These are phyloP conservation scores for Ceratocystis smalleyi DNA, from an alignment of 2,329 filamentous ascomycete species.

Conservation along the genomic window DNA sequence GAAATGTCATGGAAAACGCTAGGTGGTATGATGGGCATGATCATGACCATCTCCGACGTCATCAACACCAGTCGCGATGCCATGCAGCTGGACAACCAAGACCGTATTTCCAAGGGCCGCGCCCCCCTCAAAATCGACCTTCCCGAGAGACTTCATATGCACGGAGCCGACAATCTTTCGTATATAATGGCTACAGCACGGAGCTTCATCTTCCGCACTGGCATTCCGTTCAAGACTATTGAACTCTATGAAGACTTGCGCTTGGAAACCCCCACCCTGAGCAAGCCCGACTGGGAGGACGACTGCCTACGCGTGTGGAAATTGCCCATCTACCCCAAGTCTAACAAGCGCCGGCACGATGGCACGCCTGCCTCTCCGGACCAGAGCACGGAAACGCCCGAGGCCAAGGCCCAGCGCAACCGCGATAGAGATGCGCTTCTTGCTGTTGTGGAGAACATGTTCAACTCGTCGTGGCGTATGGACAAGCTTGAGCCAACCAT, in stretches of 20 bases:
- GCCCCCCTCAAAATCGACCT: conserved; percentile 20
- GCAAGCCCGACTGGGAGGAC: conserved; percentile 57
- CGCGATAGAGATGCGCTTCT: conserved; percentile 18
- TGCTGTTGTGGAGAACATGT: conserved; percentile 23
- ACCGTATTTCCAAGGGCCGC: conserved; percentile 27
- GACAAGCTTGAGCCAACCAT: conserved; percentile 53
- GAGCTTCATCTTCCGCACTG: conserved; percentile 72
- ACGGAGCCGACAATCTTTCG: conserved; percentile 65
- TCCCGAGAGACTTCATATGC: conserved; percentile 41
- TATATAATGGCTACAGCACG: conserved; percentile 71
- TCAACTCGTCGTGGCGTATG: conserved; percentile 41
- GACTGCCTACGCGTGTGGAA: conserved; percentile 72
- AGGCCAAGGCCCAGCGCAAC: conserved; percentile 12
- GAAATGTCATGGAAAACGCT: conserved; percentile 56
- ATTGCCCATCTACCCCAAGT: conserved; percentile 40
- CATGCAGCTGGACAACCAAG: conserved; percentile 26
- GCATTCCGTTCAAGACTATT: conserved; percentile 53
- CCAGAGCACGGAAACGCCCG: background rate
- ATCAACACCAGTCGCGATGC: conserved; percentile 33
- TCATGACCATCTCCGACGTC: conserved; percentile 67
- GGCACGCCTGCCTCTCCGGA: conserved; percentile 10
- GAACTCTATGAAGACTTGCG: conserved; percentile 44
- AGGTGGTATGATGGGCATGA: conserved; percentile 71
- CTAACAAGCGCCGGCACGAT: conserved; percentile 17
- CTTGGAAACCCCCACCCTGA: conserved; percentile 19